Conservation (phyloP, 225 moss, liverwort and hornwort species). For the Marchantia paleacea region DNA sequence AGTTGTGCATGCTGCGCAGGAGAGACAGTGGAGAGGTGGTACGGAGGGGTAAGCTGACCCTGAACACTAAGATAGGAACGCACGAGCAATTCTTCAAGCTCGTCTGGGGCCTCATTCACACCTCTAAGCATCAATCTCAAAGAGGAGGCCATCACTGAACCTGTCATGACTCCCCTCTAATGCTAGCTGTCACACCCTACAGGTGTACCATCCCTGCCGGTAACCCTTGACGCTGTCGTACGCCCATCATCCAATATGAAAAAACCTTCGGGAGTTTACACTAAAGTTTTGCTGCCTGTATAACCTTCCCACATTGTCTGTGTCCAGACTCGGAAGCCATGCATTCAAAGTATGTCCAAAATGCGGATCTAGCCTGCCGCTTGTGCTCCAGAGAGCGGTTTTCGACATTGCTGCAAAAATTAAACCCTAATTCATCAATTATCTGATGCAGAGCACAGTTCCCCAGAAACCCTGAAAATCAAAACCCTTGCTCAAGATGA, state of each 20-base stretch:
- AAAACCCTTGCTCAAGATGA: constrained; percentile 15
- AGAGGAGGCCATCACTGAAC: constrained; percentile 53
- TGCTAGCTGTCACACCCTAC: constrained; percentile 16
- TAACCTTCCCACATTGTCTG: constrained; percentile 24
- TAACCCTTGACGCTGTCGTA: background rate
- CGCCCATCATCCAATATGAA: constrained; percentile 21
- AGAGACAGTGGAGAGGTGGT: constrained; percentile 63
- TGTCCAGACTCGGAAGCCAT: constrained; percentile 28
- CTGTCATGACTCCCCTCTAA: constrained; percentile 33
- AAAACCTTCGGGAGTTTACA: constrained; percentile 2
- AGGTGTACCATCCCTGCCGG: constrained; percentile 20
- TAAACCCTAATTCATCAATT: constrained; percentile 23
- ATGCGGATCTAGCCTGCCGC: constrained; percentile 29
- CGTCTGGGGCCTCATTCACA: constrained; percentile 59
- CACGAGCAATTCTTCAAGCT: constrained; percentile 77
- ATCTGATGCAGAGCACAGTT: background rate
- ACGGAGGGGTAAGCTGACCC: constrained; percentile 70
- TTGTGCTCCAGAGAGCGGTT: constrained; percentile 17
- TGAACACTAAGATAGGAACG: constrained; percentile 71
- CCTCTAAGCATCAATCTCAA: constrained; percentile 79
- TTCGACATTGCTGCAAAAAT: constrained; percentile 36
- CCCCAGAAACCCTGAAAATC: background rate
- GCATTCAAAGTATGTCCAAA: constrained; percentile 16
- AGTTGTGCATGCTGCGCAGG: constrained; percentile 71
- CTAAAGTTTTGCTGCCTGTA: background rate